Percentiles rank a stretch among this genome's conserved stretches.
phyloP scores from a whole-genome alignment of 2,329 filamentous ascomycete genomes.

The Teratosphaeria epicoccoides region DNA sequence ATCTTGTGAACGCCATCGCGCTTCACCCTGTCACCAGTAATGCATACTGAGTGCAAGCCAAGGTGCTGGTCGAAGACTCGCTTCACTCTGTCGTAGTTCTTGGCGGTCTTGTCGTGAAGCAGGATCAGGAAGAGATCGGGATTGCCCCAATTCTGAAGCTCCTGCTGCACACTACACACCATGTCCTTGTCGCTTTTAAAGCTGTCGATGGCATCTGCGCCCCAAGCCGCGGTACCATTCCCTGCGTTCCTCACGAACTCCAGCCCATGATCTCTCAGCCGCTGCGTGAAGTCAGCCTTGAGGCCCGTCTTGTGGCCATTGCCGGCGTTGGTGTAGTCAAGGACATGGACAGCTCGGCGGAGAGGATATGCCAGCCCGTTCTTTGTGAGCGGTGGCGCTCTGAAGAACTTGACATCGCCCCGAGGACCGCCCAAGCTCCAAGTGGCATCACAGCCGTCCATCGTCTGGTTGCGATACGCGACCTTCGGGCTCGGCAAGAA shows the following conservation, averaged over 20 bases:
- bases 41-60: slow-evolving; percentile 3
- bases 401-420: background rate
- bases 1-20: background rate
- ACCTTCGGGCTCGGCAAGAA: background rate
- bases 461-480: background rate
- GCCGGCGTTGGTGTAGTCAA: background rate
- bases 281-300: background rate
- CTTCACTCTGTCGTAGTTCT: slow-evolving; percentile 2
- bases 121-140: background rate
- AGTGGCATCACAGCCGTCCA: background rate
- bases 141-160: background rate
- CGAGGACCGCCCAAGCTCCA: background rate
- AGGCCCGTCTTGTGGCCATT: background rate
- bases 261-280: background rate
- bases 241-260: background rate
- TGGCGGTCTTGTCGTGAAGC: background rate
- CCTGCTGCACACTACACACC: background rate
- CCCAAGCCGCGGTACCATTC: background rate
- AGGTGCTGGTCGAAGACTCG: background rate
- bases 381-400: background rate
- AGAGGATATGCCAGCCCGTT: background rate
- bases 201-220: background rate
- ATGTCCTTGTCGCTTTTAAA: background rate
- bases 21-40: background rate
- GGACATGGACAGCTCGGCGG: background rate